A percentile compares a stretch with the other conserved stretches of the same genome.
Evolutionary conservation across 2,329 filamentous ascomycete species (phyloP).

Genomic region (Fusarium sp.): DNA sequence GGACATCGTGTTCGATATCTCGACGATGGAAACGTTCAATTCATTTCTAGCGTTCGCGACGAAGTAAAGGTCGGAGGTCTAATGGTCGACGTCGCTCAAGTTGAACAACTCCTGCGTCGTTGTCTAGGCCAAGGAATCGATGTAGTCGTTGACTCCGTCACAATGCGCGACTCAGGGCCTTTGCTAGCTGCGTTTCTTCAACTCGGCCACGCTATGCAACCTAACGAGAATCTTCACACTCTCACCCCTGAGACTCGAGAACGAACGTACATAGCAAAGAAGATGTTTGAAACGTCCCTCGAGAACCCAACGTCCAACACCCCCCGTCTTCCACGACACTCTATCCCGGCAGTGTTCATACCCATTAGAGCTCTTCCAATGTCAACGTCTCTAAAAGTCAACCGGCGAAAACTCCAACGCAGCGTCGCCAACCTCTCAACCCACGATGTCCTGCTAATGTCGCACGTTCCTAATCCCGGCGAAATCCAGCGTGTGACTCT

Average conservation of each 20-base stretch:
- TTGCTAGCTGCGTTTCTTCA: slow-evolving; percentile 63
- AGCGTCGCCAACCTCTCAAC: slow-evolving; percentile 57
- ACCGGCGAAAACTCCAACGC: slow-evolving; percentile 60
- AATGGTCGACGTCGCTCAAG: slow-evolving; percentile 55
- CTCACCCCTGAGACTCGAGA: slow-evolving; percentile 57
- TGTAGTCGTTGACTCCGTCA: slow-evolving; percentile 61
- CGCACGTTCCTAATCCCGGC: slow-evolving; percentile 52
- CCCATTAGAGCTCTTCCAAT: slow-evolving; percentile 62
- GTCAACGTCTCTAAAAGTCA: slow-evolving; percentile 63
- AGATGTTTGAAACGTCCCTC: slow-evolving; percentile 57
- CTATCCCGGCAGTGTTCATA: slow-evolving; percentile 62
- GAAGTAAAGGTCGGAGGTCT: slow-evolving; percentile 56
- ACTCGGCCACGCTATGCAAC: slow-evolving; percentile 55
- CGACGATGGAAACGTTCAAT: slow-evolving; percentile 61
- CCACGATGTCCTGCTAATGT: slow-evolving; percentile 57
- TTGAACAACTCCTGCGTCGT: slow-evolving; percentile 61
- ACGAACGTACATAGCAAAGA: slow-evolving; percentile 57
- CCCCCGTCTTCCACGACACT: slow-evolving; percentile 51
- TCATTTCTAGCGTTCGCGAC: slow-evolving; percentile 58
- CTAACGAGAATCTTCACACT: slow-evolving; percentile 52
- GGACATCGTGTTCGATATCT: slow-evolving; percentile 63
- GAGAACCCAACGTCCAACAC: slow-evolving; percentile 42
- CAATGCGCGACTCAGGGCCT: slow-evolving; percentile 57
- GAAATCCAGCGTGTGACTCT: slow-evolving; percentile 50
- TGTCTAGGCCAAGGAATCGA: slow-evolving; percentile 61